Percentiles rank a stretch among this genome's conserved stretches.
Conservation (phyloP, 495 filamentous ascomycete genomes). For the Penicillium roqueforti region DNA sequence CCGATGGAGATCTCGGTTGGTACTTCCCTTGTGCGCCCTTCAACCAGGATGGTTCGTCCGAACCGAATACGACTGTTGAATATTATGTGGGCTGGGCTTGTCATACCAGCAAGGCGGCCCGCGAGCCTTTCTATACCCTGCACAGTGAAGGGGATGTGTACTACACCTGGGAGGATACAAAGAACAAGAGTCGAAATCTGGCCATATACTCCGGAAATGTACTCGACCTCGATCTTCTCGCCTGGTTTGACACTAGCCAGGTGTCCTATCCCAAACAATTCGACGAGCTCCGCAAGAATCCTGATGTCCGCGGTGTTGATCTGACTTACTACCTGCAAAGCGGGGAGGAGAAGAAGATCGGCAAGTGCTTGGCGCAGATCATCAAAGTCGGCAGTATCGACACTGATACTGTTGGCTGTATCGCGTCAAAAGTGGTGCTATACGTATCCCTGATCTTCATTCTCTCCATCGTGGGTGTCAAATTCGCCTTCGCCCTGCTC, state of each 20-base stretch:
- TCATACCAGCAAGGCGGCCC: constrained; percentile 66
- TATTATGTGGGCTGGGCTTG: constrained; percentile 86
- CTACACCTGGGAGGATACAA: constrained; percentile 93
- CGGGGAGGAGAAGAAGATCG: constrained; percentile 69
- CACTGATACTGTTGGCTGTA: constrained; percentile 94
- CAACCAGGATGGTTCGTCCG: constrained; percentile 86
- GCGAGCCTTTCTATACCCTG: constrained; percentile 70
- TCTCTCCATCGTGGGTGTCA: constrained; percentile 77
- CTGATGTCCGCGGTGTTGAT: constrained; percentile 77
- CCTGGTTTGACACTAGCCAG: constrained; percentile 83
- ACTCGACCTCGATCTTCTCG: constrained; percentile 83
- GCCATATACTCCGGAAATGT: constrained; percentile 93
- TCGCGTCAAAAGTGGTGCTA: constrained; percentile 94
- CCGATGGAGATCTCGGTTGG: constrained; percentile 76
- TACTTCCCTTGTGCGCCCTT: constrained; percentile 93
- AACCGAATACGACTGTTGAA: constrained; percentile 66
- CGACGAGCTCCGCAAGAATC: constrained; percentile 72
- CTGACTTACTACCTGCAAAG: constrained; percentile 83
- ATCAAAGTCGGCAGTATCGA: constrained; percentile 95
- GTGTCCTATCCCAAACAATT: constrained; percentile 77
- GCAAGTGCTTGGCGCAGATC: constrained; percentile 83
- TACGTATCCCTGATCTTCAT: constrained; percentile 94
- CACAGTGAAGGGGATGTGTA: constrained; percentile 68
- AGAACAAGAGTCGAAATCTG: constrained; percentile 81
- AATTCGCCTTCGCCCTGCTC: constrained; percentile 82